Evolutionary conservation across 768 basidiomycete genomes (phyloP), one percentile per base, ranked within the genome.

Genomic region (Leccinum imitatum): DNA sequence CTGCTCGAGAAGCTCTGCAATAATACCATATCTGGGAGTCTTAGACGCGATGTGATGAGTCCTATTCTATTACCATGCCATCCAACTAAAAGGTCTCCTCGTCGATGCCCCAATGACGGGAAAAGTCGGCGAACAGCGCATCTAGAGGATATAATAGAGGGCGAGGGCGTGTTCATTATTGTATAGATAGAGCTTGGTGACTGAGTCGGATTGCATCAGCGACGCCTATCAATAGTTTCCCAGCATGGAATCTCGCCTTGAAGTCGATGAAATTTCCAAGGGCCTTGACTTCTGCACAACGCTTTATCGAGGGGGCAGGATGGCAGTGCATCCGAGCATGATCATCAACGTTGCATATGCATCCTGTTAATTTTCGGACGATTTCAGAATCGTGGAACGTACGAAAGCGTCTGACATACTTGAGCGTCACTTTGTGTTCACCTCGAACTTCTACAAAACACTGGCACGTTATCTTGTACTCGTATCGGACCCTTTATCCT

Each of bases 281-380:
- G 2, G 98, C 97, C 73, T 95, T 97, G 3, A 95, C 95, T 73
- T 99, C 97, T 13, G 95, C 95, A 95, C 96, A 99, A 30, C 96
- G 83, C 71, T 98, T 99, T 95, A 96, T 9, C 95, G 84, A 6
- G 95, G 94, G 1, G 91, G 91, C 8, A 97, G 77, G 54, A 91
- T 89, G 4, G 87, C 86, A 2, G 90, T 90, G 8, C 93, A 93
- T 3, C 87, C 86, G 69, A 98, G 96, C 89, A 97, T 94, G 59
- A 89, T 86, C 53, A 87, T 80, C 5, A 98, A 78, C 53, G 83
- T 87, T 39, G 84, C 83, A 76, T 96, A 96, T 11, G 93, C 93
- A 66, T 97, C 95, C 73, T 96, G 94, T 69, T 94, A 97, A 72
- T 98, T 93, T 69, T 93, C 94, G 53, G 25, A 53, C 5, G 30